Base-by-base conservation (phyloP, 2,329 filamentous ascomycete genomes). In the Penicillium sp. region DNA sequence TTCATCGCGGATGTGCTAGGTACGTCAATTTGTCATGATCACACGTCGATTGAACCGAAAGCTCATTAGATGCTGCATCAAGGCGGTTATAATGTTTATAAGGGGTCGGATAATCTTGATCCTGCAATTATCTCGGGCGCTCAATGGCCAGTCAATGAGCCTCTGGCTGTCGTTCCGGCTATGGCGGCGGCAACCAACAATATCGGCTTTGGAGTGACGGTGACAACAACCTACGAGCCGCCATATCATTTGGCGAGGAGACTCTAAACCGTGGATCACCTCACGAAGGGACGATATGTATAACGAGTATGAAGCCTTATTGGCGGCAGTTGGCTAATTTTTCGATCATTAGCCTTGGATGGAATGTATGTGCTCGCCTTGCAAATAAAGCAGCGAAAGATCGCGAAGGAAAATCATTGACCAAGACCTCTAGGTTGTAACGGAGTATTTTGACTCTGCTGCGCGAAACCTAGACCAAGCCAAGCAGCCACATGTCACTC, bases 91-190 rank as follows among this genome's bases (percentile, higher is more conserved):
- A 88, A 91, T 77, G 87, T 91, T 4, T 91, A 90, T 75, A 86
- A 86, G 62, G 84, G 87, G 0, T 85, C 85, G 0, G 75, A 80
- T 4, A 88, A 85, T 62, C 79, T 90, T 2, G 82, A 84, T 3
- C 84, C 88, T 0, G 86, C 87, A 0, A 83, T 89, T 53, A 73
- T 82, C 0, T 85, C 86, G 0, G 89, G 87, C 1, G 86, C 88
- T 0, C 89, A 91, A 73, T 91, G 87, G 83, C 89, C 89, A 0
- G 86, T 90, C n/a, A 90, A 89, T 62, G 88, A 91, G 71, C 88
- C 88, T 0, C 70, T 91, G 1, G 83, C 84, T 1, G 82, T 88
- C 2, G 80, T 91, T 0, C 82, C 88, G 2, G 87, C 88, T 2
- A 89, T 91, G 87, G 88, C 88, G 0, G 88, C 88, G 0, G 88